Evolutionary conservation across 352 stramenopile genomes (phyloP), one percentile per base, ranked within the genome.

Genomic region (Phytophthora fragariaefolia): DNA sequence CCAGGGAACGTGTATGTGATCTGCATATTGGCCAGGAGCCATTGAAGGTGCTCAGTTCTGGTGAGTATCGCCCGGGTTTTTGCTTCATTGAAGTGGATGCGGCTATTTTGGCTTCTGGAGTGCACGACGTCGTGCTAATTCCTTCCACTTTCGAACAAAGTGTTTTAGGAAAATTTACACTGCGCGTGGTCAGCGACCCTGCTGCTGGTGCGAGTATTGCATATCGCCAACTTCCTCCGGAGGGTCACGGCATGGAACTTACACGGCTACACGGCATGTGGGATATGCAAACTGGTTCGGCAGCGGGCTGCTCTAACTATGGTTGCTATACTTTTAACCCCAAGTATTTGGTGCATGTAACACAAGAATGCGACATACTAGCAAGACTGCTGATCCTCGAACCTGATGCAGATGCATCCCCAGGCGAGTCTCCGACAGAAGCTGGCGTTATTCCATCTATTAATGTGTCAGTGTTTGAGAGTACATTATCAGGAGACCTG

Each of bases 311-410:
- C 56, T 89, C 77, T 6, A 92, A 88, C 63, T 93, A 90, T 59
- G 85, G 85, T 15, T 89, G 85, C 63, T 95, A 94, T 61, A 92
- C 80, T 6, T 90, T 91, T 65, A 94, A 95, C 63, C 85, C 87
- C 22, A 87, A 84, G 60, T 93, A 84, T 58, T 77, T 96, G 27
- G 65, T 94, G 30, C 74, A 84, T 45, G 68, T 92, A 4, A 58
- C 67, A 1, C 70, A 79, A 27, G 75, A 90, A 27, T 89, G 69
- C 20, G 58, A 80, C 8, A 58, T 93, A 12, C 83, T 93, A 36
- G 77, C 71, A 38, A 83, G 84, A 4, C 69, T 94, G 10, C 54
- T 88, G 40, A 53, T 81, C 2, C 32, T 71, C 17, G 66, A 78
- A 1, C 43, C 57, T n/a, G 55, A 61, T 32, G 47, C 24, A n/a